Evolutionary conservation across 2,329 filamentous ascomycete species (phyloP).

Genomic region (Colletotrichum sp.): DNA sequence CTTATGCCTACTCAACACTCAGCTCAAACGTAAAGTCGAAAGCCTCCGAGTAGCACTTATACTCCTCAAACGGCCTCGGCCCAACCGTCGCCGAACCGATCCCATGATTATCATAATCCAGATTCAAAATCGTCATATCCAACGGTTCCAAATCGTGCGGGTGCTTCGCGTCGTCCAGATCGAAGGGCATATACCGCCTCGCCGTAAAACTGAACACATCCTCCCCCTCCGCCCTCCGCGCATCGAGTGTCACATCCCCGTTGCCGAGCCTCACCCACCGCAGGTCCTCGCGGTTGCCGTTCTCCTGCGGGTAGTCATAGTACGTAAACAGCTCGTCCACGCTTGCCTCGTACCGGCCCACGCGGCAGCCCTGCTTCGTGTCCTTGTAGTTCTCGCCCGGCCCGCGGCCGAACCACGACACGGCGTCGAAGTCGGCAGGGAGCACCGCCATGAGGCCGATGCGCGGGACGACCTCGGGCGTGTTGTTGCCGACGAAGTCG

Average conservation of each 20-base stretch:
- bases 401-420: conserved; percentile 56
- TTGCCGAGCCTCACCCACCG: conserved; percentile 43
- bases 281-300: conserved; percentile 54
- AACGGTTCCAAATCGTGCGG: conserved; percentile 50
- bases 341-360: conserved; percentile 40
- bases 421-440: conserved; percentile 27
- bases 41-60: conserved; percentile 13
- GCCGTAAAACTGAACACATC: conserved; percentile 42
- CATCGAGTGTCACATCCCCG: conserved; percentile 10
- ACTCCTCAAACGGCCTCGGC: conserved; percentile 32
- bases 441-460: conserved; percentile 50
- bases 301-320: conserved; percentile 61
- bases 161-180: conserved; percentile 44
- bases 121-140: conserved; percentile 42
- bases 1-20: background rate
- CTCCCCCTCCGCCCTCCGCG: background rate
- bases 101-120: conserved; percentile 48
- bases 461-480: conserved; percentile 47
- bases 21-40: conserved; percentile 31
- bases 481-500: conserved; percentile 42
- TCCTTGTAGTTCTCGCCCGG: conserved; percentile 58
- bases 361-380: conserved; percentile 48
- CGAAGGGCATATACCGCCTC: conserved; percentile 44
- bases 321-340: conserved; percentile 48
- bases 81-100: conserved; percentile 49